phyloP scores from a whole-genome alignment of 768 basidiomycete genomes.

The Hysterangium stoloniferum region DNA sequence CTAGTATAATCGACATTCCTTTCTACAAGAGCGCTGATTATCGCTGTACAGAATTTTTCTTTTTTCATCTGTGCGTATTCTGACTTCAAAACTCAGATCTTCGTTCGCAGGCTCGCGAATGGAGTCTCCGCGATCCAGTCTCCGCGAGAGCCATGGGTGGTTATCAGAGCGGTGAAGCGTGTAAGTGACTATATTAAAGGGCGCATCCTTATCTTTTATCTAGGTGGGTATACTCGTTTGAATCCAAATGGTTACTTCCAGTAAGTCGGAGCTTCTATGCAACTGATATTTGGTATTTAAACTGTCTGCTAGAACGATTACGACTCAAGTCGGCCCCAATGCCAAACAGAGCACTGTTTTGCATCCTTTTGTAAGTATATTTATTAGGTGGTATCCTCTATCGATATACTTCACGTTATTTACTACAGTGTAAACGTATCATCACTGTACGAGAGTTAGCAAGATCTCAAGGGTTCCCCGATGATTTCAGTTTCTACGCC shows the following conservation, averaged over 20 bases:
- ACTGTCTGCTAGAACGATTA: conserved; percentile 39
- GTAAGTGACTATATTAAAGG: neutral
- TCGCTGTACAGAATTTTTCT: conserved; percentile 33
- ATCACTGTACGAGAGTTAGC: conserved; percentile 72
- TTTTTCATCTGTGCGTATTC: neutral
- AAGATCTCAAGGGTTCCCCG: conserved; percentile 76
- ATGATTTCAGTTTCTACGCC: conserved; percentile 57
- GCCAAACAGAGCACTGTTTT: conserved; percentile 70
- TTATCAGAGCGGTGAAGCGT: conserved; percentile 40
- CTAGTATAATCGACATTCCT: conserved; percentile 55
- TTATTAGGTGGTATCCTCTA: neutral
- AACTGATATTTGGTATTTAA: neutral
- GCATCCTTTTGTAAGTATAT: conserved; percentile 49
- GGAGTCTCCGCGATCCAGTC: conserved; percentile 51
- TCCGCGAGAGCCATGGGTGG: conserved; percentile 48
- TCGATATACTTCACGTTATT: neutral
- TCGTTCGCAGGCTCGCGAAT: conserved; percentile 41
- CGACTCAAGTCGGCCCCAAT: conserved; percentile 71
- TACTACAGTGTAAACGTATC: conserved; percentile 54
- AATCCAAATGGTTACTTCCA: conserved; percentile 49
- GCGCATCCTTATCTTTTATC: conserved; percentile 10
- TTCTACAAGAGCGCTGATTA: conserved; percentile 55
- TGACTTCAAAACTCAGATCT: conserved; percentile 30
- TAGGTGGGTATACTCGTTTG: conserved; percentile 55
- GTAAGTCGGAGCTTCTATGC: neutral